Conservation (phyloP, 1,284 basidiomycete species). For the Gomphus bonarii region DNA sequence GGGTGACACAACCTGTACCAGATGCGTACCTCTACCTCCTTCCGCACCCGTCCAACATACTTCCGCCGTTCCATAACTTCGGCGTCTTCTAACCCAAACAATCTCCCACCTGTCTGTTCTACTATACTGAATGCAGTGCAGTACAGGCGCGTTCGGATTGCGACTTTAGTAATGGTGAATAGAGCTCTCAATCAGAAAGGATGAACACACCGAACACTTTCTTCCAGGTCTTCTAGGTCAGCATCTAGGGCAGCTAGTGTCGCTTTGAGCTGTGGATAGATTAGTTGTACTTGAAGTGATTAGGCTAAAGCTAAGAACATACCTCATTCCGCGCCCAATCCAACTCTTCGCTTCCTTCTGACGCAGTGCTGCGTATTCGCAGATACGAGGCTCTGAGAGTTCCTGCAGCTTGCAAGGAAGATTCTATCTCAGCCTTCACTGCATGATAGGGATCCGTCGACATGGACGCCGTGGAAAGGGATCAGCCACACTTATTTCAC, state of each 20-base stretch:
- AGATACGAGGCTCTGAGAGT: constrained; percentile 66
- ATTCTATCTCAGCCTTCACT: constrained; percentile 68
- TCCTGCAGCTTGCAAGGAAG: constrained; percentile 55
- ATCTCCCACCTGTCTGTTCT: constrained; percentile 70
- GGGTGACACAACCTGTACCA: background rate
- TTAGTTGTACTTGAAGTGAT: background rate
- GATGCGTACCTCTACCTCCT: constrained; percentile 65
- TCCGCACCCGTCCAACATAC: constrained; percentile 65
- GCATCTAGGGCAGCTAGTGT: constrained; percentile 70
- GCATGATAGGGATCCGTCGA: constrained; percentile 66
- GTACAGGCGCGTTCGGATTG: background rate
- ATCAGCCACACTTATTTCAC: background rate
- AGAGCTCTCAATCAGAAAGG: background rate
- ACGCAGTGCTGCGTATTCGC: constrained; percentile 61
- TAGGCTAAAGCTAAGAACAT: constrained; percentile 15
- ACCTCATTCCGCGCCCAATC: constrained; percentile 68
- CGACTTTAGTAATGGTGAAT: constrained; percentile 10
- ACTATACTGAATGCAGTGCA: constrained; percentile 44
- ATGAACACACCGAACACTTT: constrained; percentile 63
- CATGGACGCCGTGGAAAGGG: background rate
- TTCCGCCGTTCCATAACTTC: constrained; percentile 65
- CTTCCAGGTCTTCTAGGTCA: constrained; percentile 81
- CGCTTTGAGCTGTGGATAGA: constrained; percentile 47
- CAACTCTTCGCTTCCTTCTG: constrained; percentile 60
- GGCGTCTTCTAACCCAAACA: constrained; percentile 67